These are phyloP conservation scores for Colletotrichum sp. DNA, from an alignment of 2,329 filamentous ascomycete species.

Conservation along the genomic window DNA sequence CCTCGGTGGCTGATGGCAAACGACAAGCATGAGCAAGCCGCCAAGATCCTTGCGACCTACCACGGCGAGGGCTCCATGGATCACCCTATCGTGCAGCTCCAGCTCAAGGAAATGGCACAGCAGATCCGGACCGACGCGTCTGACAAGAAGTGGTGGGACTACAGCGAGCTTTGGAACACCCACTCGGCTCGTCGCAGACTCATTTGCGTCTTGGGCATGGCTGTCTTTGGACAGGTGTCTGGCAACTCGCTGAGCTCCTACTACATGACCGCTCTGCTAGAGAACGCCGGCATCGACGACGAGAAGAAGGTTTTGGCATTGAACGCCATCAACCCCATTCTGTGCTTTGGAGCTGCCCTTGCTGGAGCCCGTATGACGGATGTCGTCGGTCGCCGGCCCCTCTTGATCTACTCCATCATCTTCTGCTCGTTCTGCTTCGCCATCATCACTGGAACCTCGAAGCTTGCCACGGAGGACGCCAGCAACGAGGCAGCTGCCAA, in stretches of 20 bases:
- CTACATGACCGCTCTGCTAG: constrained; percentile 42
- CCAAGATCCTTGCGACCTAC: constrained; percentile 48
- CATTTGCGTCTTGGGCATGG: constrained; percentile 55
- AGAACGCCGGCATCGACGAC: constrained; percentile 55
- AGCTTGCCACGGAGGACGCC: constrained; percentile 41
- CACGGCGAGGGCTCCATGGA: constrained; percentile 57
- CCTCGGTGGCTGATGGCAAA: constrained; percentile 51
- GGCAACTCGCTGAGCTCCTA: constrained; percentile 56
- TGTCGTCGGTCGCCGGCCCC: constrained; percentile 59
- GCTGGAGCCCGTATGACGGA: constrained; percentile 62
- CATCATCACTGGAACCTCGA: constrained; percentile 53
- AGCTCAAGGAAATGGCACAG: constrained; percentile 54
- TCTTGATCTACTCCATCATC: constrained; percentile 52
- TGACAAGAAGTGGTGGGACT: constrained; percentile 63
- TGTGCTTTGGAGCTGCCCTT: constrained; percentile 55
- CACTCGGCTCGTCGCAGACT: constrained; percentile 53
- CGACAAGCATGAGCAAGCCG: constrained; percentile 43
- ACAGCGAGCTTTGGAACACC: constrained; percentile 56
- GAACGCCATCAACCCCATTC: constrained; percentile 58
- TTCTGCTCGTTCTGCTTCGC: constrained; percentile 53
- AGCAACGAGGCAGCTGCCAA: constrained; percentile 42
- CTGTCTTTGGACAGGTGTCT: constrained; percentile 58
- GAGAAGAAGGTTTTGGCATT: constrained; percentile 52
- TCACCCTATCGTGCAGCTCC: constrained; percentile 55
- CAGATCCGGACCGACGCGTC: constrained; percentile 53